Conservation (phyloP, 176 grass and related monocot species). For the Panicum miliaceum region DNA sequence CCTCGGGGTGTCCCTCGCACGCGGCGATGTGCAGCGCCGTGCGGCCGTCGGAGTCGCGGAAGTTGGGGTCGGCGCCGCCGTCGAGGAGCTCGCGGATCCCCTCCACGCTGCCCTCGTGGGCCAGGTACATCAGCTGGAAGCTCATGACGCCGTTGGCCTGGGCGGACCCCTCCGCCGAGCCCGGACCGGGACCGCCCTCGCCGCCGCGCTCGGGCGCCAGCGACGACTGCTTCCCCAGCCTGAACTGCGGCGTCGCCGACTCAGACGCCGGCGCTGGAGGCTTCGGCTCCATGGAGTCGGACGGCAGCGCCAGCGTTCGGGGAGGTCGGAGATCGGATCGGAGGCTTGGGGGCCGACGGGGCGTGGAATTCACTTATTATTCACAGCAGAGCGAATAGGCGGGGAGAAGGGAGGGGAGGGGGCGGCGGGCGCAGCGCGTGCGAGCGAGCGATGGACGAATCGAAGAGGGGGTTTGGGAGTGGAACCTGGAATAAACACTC, state of each 20-base stretch:
- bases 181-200: background rate
- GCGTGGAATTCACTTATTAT: constrained; percentile 38
- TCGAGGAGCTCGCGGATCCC: constrained; percentile 79
- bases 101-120: constrained; percentile 66
- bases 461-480: constrained; percentile 34
- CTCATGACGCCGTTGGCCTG: constrained; percentile 41
- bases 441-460: background rate
- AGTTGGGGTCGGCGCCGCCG: constrained; percentile 73
- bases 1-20: constrained; percentile 72
- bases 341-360: background rate
- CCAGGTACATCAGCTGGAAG: constrained; percentile 91
- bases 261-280: constrained; percentile 10
- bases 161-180: background rate
- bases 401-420: background rate
- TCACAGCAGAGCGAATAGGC: constrained; percentile 11
- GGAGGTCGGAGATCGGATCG: constrained; percentile 36
- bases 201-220: constrained; percentile 57
- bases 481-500: constrained; percentile 11
- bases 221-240: constrained; percentile 85
- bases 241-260: constrained; percentile 50
- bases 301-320: background rate
- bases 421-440: background rate
- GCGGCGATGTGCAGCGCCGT: constrained; percentile 92
- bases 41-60: constrained; percentile 81
- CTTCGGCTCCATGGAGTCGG: constrained; percentile 52